Conservation (phyloP, 768 basidiomycete genomes). For the button mushroom (Agaricus bisporus) region DNA sequence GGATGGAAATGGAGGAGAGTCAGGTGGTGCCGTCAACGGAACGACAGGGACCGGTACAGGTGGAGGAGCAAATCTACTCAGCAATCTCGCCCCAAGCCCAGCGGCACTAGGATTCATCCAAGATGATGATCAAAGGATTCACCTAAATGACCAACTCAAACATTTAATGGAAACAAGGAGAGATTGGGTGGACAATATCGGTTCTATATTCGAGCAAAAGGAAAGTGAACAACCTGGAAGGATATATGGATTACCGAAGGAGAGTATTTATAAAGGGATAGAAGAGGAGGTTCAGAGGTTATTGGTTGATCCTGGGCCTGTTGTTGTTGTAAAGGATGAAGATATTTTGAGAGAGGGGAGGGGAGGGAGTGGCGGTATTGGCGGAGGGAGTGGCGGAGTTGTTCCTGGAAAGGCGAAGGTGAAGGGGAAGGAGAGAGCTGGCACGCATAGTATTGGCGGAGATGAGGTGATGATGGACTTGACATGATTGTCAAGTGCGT, state of each 20-base stretch:
- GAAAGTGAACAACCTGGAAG: conserved; percentile 58
- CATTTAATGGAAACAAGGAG: conserved; percentile 71
- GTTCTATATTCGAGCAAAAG: conserved; percentile 69
- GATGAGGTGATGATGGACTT: conserved; percentile 59
- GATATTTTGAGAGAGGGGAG: conserved; percentile 10
- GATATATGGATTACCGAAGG: conserved; percentile 72
- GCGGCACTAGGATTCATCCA: conserved; percentile 65
- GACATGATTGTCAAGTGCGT: conserved; percentile 30
- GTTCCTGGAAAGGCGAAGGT: conserved; percentile 18
- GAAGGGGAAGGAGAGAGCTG: conserved; percentile 45
- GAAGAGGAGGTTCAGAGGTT: conserved; percentile 53
- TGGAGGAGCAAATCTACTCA: conserved; percentile 15
- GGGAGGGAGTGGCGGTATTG: conserved; percentile 7
- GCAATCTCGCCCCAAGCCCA: conserved; percentile 49
- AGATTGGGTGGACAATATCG: conserved; percentile 75
- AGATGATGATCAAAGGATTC: conserved; percentile 58
- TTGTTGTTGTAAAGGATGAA: conserved; percentile 11
- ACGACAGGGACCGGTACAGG: conserved; percentile 22
- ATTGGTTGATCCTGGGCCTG: conserved; percentile 20
- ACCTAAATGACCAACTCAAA: conserved; percentile 61
- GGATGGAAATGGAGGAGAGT: conserved; percentile 22
- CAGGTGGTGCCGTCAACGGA: conserved; percentile 17
- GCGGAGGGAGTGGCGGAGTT: neutral
- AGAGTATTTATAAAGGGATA: conserved; percentile 71
- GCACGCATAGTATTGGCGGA: conserved; percentile 20